phyloP scores from a whole-genome alignment of 139 green algal species.

The Edaphochlamys debaryana region DNA sequence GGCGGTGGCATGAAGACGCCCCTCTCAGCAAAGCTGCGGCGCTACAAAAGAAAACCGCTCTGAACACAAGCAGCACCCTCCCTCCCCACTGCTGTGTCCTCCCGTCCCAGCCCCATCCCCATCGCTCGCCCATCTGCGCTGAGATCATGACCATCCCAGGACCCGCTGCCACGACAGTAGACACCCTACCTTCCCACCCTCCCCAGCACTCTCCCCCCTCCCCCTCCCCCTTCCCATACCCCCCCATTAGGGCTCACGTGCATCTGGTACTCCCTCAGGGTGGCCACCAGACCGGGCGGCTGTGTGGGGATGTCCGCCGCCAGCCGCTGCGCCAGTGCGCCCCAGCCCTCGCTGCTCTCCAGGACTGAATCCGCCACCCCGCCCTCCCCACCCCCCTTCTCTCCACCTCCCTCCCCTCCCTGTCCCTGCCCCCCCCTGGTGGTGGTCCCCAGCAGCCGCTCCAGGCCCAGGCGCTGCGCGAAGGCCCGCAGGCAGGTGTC shows the following conservation, averaged over 20 bases:
- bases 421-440: background rate
- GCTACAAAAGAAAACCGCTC: background rate
- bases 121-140: no score
- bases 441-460: background rate
- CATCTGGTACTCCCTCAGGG: conserved; percentile 82
- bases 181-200: no score
- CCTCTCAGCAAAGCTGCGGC: background rate
- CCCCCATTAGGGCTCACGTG: conserved; percentile 72
- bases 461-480: conserved; percentile 36
- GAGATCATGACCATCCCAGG: no score
- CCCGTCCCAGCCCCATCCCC: no score
- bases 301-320: conserved; percentile 63
- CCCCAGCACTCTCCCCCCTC: no score
- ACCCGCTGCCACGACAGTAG: no score
- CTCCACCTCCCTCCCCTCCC: background rate
- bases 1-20: no score
- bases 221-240: conserved; percentile 90
- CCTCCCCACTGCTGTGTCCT: no score
- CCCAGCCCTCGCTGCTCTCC: conserved; percentile 45
- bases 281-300: conserved; percentile 60
- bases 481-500: conserved; percentile 68
- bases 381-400: background rate
- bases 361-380: conserved; percentile 1
- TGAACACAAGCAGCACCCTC: no score
- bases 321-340: conserved; percentile 40